phyloP scores from a whole-genome alignment of 2,329 filamentous ascomycete species.

The Diplodia sapinea region DNA sequence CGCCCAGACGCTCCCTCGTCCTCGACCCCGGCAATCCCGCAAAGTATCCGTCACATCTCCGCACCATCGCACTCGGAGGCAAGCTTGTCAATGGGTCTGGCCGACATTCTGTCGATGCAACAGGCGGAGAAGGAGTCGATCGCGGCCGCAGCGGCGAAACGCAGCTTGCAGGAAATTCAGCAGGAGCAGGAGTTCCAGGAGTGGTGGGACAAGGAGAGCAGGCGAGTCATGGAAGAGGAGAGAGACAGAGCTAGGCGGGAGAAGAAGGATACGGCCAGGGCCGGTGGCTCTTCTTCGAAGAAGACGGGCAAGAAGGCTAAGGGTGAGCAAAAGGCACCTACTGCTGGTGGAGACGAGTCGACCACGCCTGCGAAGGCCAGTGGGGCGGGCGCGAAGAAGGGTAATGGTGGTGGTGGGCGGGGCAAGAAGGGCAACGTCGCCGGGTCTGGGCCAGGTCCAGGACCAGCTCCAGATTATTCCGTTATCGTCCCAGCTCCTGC shows the following conservation, averaged over 20 bases:
- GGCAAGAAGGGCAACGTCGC: constrained; percentile 13
- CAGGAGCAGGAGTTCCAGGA: constrained; percentile 96
- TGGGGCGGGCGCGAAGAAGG: constrained; percentile 10
- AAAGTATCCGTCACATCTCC: constrained; percentile 55
- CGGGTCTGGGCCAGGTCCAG: neutral
- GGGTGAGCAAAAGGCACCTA: constrained; percentile 33
- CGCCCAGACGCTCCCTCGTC: constrained; percentile 37
- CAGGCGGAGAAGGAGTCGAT: constrained; percentile 81
- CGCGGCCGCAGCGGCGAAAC: constrained; percentile 82
- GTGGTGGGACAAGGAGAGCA: constrained; percentile 91
- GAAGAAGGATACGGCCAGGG: constrained; percentile 38
- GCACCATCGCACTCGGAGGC: constrained; percentile 66
- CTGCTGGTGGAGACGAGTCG: neutral
- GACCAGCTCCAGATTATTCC: neutral
- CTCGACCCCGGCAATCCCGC: constrained; percentile 45
- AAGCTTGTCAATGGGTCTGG: constrained; percentile 67
- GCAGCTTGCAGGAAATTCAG: constrained; percentile 92
- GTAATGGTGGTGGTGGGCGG: constrained; percentile 10
- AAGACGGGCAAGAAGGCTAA: constrained; percentile 39
- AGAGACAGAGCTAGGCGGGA: constrained; percentile 35
- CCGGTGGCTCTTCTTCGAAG: neutral
- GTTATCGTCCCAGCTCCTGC: neutral
- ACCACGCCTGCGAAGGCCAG: neutral
- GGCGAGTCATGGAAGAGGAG: constrained; percentile 69
- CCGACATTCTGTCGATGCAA: constrained; percentile 88